Evolutionary conservation across 2,329 filamentous ascomycete genomes (phyloP).

Genomic region (Aspergillus clavatus): DNA sequence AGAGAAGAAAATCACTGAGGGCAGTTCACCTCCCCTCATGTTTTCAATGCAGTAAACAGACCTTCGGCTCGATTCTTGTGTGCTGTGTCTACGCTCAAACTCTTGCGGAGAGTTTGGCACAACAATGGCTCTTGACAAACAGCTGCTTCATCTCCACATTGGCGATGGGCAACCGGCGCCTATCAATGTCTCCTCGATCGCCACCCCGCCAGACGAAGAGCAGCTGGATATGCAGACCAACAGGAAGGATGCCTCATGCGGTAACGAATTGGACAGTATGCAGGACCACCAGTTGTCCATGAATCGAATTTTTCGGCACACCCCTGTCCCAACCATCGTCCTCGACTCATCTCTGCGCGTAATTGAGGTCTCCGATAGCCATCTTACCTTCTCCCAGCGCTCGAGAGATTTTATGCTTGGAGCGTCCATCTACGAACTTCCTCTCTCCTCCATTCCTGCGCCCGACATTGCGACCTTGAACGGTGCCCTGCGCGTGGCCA

Average conservation of each 20-base stretch:
- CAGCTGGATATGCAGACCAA: not conserved
- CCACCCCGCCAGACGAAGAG: slow-evolving; percentile 24
- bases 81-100: too few species aligned
- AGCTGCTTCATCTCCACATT: slow-evolving; percentile 21
- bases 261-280: too few species aligned
- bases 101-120: not conserved
- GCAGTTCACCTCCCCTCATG: too few species aligned
- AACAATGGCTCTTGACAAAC: slow-evolving; percentile 18
- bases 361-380: slow-evolving; percentile 43
- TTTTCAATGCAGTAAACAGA: too few species aligned
- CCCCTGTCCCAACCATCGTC: slow-evolving; percentile 37
- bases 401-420: slow-evolving; percentile 34
- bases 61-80: too few species aligned
- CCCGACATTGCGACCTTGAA: slow-evolving; percentile 34
- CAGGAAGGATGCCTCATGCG: too few species aligned
- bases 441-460: slow-evolving; percentile 30
- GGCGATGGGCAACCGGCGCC: slow-evolving; percentile 14
- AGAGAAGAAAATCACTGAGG: too few species aligned
- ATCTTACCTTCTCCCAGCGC: slow-evolving; percentile 31
- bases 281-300: slow-evolving; percentile 7
- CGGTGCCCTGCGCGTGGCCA: slow-evolving; percentile 36
- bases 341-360: slow-evolving; percentile 35
- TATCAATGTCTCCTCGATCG: slow-evolving; percentile 15
- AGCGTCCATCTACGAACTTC: slow-evolving; percentile 37
- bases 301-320: slow-evolving; percentile 25